A percentile compares a stretch with the other conserved stretches of the same genome.
Evolutionary conservation across 768 basidiomycete genomes (phyloP).

Genomic region (Russula olivacea): DNA sequence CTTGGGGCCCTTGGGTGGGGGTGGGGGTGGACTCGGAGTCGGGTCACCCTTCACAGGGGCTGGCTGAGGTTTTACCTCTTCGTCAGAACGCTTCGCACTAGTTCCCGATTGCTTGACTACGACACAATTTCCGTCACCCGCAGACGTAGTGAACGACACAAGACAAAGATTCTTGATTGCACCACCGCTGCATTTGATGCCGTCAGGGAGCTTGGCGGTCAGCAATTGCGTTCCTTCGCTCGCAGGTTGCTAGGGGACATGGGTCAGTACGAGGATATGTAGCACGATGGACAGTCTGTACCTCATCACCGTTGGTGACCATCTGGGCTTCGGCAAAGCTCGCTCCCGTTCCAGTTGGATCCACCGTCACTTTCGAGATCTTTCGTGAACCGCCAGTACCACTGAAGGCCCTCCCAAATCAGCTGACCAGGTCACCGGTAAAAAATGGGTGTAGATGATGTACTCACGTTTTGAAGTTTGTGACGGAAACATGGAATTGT

Average conservation of each 20-base stretch:
- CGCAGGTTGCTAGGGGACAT: too few species aligned
- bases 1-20: too few species aligned
- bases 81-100: too few species aligned
- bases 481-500: constrained; percentile 37
- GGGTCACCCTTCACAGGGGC: too few species aligned
- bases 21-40: too few species aligned
- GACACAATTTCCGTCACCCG: constrained; percentile 48
- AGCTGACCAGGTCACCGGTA: constrained; percentile 39
- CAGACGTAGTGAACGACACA: constrained; percentile 44
- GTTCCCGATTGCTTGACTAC: too few species aligned
- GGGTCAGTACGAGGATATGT: too few species aligned
- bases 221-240: constrained; percentile 42
- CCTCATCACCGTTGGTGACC: constrained; percentile 40
- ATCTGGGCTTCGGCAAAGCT: constrained; percentile 36
- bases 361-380: constrained; percentile 41
- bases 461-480: constrained; percentile 45
- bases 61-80: too few species aligned
- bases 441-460: constrained; percentile 28
- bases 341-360: constrained; percentile 33
- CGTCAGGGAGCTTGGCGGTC: constrained; percentile 32
- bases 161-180: constrained; percentile 41
- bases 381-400: constrained; percentile 45
- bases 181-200: constrained; percentile 49
- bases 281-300: constrained; percentile 23
- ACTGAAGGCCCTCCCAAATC: constrained; percentile 25